phyloP scores from a whole-genome alignment of 805 yeast genomes.

The Ogataea naganishii region DNA sequence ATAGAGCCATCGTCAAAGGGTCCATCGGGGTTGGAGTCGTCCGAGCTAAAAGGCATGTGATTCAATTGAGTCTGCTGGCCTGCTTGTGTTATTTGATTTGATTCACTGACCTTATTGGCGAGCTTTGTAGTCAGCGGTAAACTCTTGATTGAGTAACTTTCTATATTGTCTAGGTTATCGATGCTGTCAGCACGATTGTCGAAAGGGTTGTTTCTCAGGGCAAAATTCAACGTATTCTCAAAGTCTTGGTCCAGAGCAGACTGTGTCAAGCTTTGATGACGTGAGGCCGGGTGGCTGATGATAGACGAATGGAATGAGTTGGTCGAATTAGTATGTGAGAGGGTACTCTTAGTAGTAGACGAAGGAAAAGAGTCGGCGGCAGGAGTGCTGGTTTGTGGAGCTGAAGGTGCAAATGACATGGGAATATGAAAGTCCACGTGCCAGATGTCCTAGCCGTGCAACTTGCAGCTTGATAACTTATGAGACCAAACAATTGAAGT shows the following conservation, averaged over 20 bases:
- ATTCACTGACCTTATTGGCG: slow-evolving; percentile 9
- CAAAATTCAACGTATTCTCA: slow-evolving; percentile 59
- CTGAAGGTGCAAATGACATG: too few species aligned
- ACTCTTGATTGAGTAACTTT: slow-evolving; percentile 18
- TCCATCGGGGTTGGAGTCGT: too few species aligned
- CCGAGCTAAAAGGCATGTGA: too few species aligned
- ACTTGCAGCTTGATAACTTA: too few species aligned
- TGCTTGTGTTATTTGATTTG: slow-evolving; percentile 2
- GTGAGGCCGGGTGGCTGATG: slow-evolving; percentile 4
- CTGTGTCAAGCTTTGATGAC: slow-evolving; percentile 25
- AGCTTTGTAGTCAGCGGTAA: slow-evolving; percentile 24
- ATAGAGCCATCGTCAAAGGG: slow-evolving; percentile 14
- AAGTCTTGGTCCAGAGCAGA: slow-evolving; percentile 49
- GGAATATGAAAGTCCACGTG: too few species aligned
- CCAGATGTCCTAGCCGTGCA: too few species aligned
- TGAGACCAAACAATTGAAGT: too few species aligned
- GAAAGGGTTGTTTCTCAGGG: slow-evolving; percentile 37
- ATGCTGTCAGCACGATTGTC: slow-evolving; percentile 17
- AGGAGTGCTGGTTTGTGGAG: too few species aligned
- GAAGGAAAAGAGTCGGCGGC: too few species aligned
- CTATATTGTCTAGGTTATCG: slow-evolving; percentile 21
- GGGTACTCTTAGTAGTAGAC: too few species aligned
- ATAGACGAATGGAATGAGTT: too few species aligned
- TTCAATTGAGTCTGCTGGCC: slow-evolving; percentile 1
- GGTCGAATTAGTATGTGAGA: too few species aligned